Evolutionary conservation across 371 early-diverging fungal species (phyloP), one percentile per base, ranked within the genome.

Genomic region (Phascolomyces articulosus): DNA sequence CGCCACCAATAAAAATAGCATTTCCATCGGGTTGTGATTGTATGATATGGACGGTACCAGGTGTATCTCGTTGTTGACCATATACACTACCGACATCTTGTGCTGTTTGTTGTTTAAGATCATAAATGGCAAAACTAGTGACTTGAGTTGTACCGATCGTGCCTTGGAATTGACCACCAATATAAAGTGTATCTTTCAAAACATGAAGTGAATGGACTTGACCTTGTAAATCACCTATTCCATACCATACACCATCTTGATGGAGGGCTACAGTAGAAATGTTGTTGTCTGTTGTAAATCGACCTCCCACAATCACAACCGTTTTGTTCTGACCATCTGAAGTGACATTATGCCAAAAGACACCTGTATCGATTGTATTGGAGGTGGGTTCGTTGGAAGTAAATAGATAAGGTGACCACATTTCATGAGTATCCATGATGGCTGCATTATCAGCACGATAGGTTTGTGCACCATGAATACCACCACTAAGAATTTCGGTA

Each of bases 1-100:
- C 41, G 0, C 88, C 88, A 28, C 82, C 88, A 23, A 87, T 79
- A 61, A 73, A 80, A 44, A 86, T 47, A 0, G 75, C 73, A 65
- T 72, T 61, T 64, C 70, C 60, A 47, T 82, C 79, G 27, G 65
- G 55, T 55, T 74, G 65, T 55, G 67, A n/a, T n/a, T 67, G 41
- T 13, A 87, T 80, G 0, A 78, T 73, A 24, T 76, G 71, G 1
- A 88, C 79, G 2, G 41, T 16, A 13, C 78, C 74, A n/a, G 77
- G 73, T 3, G 38, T 41, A 49, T 61, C 63, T 29, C 68, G 23
- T 51, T 20, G n/a, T 23, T 11, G n/a, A 51, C 51, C 68, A 62
- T 65, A 67, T 7, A 81, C 47, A 16, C 78, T 70, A 20, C 63
- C 63, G 2, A 68, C 56, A 27, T 63, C 69, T n/a, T 61, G 28